phyloP scores from a whole-genome alignment of 805 yeast species.

The Nakazawaea ishiwadae region DNA sequence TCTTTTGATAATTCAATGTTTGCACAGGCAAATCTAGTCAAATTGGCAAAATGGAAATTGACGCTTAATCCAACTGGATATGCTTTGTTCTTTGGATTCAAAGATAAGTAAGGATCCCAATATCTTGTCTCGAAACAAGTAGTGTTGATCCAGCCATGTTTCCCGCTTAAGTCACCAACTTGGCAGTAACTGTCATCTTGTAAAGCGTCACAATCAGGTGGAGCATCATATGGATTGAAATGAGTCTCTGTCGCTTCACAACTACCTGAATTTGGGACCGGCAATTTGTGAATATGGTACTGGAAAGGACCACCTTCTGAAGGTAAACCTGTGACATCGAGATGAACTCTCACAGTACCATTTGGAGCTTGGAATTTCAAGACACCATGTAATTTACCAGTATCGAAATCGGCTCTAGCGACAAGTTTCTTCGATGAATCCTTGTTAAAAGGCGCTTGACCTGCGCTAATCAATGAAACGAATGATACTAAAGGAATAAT shows the following conservation, averaged over 20 bases:
- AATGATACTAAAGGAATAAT: constrained; percentile 1
- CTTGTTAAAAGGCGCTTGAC: constrained; percentile 44
- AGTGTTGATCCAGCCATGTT: constrained; percentile 68
- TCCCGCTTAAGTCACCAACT: constrained; percentile 75
- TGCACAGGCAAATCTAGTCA: constrained; percentile 60
- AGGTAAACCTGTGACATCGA: constrained; percentile 69
- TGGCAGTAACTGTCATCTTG: constrained; percentile 55
- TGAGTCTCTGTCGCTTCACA: constrained; percentile 56
- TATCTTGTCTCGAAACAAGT: constrained; percentile 64
- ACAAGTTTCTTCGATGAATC: constrained; percentile 46
- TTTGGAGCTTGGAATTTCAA: constrained; percentile 58
- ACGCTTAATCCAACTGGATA: constrained; percentile 55
- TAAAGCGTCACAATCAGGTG: constrained; percentile 44
- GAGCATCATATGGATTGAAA: constrained; percentile 61
- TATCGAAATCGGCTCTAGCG: constrained; percentile 56
- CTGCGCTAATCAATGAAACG: constrained; percentile 22
- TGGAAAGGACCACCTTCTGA: constrained; percentile 60
- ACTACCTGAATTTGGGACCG: constrained; percentile 44
- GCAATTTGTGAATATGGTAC: constrained; percentile 61
- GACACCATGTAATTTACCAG: constrained; percentile 40
- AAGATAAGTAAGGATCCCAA: constrained; percentile 61
- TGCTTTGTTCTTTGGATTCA: constrained; percentile 51
- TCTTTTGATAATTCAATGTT: constrained; percentile 37
- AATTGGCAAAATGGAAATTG: constrained; percentile 50
- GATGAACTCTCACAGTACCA: constrained; percentile 58